Percentiles rank a stretch among this genome's conserved stretches.
These are phyloP conservation scores for Pholiota molesta DNA, from an alignment of 768 basidiomycete species.

Conservation along the genomic window DNA sequence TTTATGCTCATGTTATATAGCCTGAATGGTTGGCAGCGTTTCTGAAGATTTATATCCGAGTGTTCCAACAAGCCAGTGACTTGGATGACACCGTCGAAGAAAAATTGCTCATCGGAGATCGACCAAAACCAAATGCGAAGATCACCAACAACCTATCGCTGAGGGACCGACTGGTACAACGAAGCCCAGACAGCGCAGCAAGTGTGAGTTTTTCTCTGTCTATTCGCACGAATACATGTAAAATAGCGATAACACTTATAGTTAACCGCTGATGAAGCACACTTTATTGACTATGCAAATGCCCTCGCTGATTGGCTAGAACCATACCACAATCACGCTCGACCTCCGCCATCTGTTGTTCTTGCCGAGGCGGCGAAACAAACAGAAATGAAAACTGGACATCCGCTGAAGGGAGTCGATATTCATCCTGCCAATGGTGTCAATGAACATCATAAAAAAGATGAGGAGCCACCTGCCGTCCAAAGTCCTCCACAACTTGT, in stretches of 20 bases:
- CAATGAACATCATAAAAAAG: slow-evolving; percentile 58
- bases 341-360: slow-evolving; percentile 70
- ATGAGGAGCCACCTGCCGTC: slow-evolving; percentile 70
- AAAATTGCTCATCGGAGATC: slow-evolving; percentile 79
- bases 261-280: slow-evolving; percentile 68
- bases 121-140: slow-evolving; percentile 64
- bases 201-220: slow-evolving; percentile 9
- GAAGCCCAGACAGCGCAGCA: slow-evolving; percentile 50
- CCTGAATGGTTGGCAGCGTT: slow-evolving; percentile 72
- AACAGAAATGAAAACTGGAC: slow-evolving; percentile 69
- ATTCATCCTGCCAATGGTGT: slow-evolving; percentile 46
- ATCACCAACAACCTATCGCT: slow-evolving; percentile 54
- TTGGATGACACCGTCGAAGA: slow-evolving; percentile 81
- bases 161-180: slow-evolving; percentile 57
- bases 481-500: slow-evolving; percentile 62
- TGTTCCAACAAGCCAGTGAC: slow-evolving; percentile 79
- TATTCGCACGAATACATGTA: slow-evolving; percentile 4
- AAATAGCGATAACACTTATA: slow-evolving; percentile 26
- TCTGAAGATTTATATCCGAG: slow-evolving; percentile 77
- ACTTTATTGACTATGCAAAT: slow-evolving; percentile 59
- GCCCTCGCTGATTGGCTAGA: slow-evolving; percentile 76
- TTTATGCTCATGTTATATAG: slow-evolving; percentile 36
- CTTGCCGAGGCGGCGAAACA: slow-evolving; percentile 77
- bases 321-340: slow-evolving; percentile 72
- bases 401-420: slow-evolving; percentile 67